Evolutionary conservation across 2,329 filamentous ascomycete genomes (phyloP), one percentile per base, ranked within the genome.

Genomic region (Fusarium staphyleae): DNA sequence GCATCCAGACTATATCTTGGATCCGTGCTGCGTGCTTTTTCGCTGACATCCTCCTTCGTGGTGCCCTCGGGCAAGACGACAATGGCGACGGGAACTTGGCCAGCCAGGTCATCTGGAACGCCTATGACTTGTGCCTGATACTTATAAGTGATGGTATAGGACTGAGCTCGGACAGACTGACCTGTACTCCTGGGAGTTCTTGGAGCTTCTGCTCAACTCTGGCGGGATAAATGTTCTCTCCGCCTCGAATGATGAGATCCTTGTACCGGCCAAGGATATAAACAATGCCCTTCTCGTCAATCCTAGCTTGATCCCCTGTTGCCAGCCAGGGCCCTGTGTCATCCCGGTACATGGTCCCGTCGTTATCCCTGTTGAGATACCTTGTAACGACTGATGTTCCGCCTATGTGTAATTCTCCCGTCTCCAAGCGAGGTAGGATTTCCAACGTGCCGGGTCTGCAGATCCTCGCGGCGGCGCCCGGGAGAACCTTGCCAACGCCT

Each of bases 11-110:
- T 69, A 35, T 74, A 77, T n/a, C 72, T 72, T 16, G 70, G 60
- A 5, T 77, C 77, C 3, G 76, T 36, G 3, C 44, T 55, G 24
- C 65, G 58, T 3, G 70, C 65, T 41, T 69, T 70, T 39, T 69
- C 57, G 33, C 65, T 51, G n/a, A 75, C 60, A 14, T 70, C 64
- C 0, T 58, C 29, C 56, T 76, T 77, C 22, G 72, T 57, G 1
- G 65, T 57, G 3, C 63, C 58, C n/a, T 69, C 30, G 0, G 73
- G 69, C 3, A 73, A 53, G 26, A 68, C 63, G 19, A 79, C 72
- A 11, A 81, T 65, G 3, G 79, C 79, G 12, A 81, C 72, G 0
- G 77, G 75, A 3, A 81, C 71, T 55, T 81, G 78, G 4, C 78
- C 78, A 19, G 78, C 77, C 47, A 78, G 62, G 11, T 74, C 69